Base-by-base conservation (phyloP, 495 filamentous ascomycete species). In the Aspergillus mulundensis region DNA sequence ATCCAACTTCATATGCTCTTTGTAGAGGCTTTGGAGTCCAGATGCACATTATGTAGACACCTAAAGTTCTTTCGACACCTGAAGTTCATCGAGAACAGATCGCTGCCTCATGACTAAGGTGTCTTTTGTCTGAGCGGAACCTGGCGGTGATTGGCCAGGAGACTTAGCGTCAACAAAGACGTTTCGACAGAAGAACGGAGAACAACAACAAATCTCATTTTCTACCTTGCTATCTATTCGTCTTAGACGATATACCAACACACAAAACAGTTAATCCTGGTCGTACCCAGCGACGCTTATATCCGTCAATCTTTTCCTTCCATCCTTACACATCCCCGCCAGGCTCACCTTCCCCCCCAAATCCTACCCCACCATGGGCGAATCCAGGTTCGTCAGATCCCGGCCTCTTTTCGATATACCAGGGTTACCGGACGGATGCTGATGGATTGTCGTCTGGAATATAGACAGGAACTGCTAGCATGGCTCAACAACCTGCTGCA, bases 401-500 rank as follows among this genome's bases (percentile, higher is more conserved):
- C 38, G 14, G 34, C 36, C 43, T 7, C 6, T 53, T n/a, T 43
- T 19, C 14, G 50, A 40, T 23, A 8, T 16, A 34, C 18, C 3
- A 16, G 40, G 18, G 36, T 11, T 18, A 3, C 7, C 7, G 45
- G 8, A 32, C 21, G 7, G 45, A 42, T 24, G 24, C 54, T 57
- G 54, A 57, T 39, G n/a, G n/a, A 7, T 19, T 36, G 34, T 45
- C 38, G 15, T n/a, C 12, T 15, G 40, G 32, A 16, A 19, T 52
- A 25, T 57, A 98, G 94, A 80, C 94, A 98, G 75, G 94, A 98
- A 76, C 85, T 98, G 57, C 81, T 98, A 57, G 85, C 86, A 75
- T 98, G 94, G 94, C 76, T 98, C 63, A 98, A 98, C 81, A 90
- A 88, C 81, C 90, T 97, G 50, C 84, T 98, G 53, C 89, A 95